phyloP scores from a whole-genome alignment of 345 rosid species.

The Dipteronia sinensis region DNA sequence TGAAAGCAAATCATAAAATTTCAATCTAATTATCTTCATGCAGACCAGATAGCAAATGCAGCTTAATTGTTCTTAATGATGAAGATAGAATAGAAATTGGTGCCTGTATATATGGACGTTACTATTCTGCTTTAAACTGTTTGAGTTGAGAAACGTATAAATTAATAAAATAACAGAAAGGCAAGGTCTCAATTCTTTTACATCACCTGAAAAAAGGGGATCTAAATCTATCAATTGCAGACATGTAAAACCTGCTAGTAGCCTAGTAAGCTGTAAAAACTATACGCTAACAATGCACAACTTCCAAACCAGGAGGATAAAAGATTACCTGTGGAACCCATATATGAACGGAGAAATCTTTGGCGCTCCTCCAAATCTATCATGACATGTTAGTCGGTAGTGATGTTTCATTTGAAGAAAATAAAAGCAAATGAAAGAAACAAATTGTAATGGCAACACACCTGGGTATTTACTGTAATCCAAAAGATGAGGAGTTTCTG shows the following conservation, averaged over 20 bases:
- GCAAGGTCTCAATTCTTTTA: not conserved
- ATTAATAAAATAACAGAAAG: not conserved
- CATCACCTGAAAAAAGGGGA: not conserved
- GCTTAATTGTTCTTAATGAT: not conserved
- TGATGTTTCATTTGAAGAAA: not conserved
- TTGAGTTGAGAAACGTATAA: not conserved
- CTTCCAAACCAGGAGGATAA: not conserved
- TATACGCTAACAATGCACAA: not conserved
- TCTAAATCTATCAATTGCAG: not conserved
- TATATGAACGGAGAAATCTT: slow-evolving; percentile 56
- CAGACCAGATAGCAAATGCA: not conserved
- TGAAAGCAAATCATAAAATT: not conserved
- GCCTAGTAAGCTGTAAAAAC: not conserved
- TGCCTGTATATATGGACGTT: not conserved
- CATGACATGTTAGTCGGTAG: slow-evolving; percentile 10
- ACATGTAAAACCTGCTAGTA: not conserved
- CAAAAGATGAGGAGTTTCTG: slow-evolving; percentile 82
- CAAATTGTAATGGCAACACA: slow-evolving; percentile 27
- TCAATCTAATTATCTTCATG: not conserved
- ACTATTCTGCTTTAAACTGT: not conserved
- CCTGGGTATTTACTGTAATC: slow-evolving; percentile 87
- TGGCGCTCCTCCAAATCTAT: slow-evolving; percentile 75
- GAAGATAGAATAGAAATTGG: not conserved
- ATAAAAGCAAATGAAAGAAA: not conserved
- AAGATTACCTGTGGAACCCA: slow-evolving; percentile 61